Evolutionary conservation across 2,329 filamentous ascomycete species (phyloP), one percentile per base, ranked within the genome.

Genomic region (Amauroascus niger): DNA sequence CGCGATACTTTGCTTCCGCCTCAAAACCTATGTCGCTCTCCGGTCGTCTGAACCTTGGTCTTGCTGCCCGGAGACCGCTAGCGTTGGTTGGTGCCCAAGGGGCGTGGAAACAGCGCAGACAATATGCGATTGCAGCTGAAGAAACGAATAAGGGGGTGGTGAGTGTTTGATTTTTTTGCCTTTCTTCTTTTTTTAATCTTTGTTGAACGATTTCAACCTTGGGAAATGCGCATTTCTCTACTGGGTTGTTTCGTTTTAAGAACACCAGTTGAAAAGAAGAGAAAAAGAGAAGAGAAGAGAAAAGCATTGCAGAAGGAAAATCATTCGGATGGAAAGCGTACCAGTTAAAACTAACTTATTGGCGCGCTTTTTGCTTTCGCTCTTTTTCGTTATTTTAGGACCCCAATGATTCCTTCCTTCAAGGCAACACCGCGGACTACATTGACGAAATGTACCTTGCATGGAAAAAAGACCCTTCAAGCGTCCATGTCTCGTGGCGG

Each of bases 361-460:
- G 33, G 30, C 30, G 35, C 35, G 47, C 32, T n/a, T 32, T 41
- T 60, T 51, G 60, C 57, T 56, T 57, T 57, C 51, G 49, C 49
- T n/a, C 32, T 48, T 45, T 52, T 39, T 18, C n/a, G 54, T n/a
- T 35, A 11, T 54, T 56, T 18, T 58, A 81, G 79, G 88, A 95
- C 69, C 82, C 90, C 60, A 95, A 87, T 72, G 93, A 98, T 74
- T 95, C 84, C 75, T 98, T 98, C 79, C 81, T 98, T 58, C 88
- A 89, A 59, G 93, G 93, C 62, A 97, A 88, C 77, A 93, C 91
- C 57, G 93, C 93, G 73, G 96, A 95, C 77, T 98, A 98, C 76
- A 88, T 98, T 69, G 93, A 98, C 72, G 93, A 96, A 78, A 98
- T 98, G 93, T 98, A 98, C 74, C 78, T 96, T 76, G 84, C 90